phyloP scores from a whole-genome alignment of 331 rosid genomes.

The Acacia pycnantha region DNA sequence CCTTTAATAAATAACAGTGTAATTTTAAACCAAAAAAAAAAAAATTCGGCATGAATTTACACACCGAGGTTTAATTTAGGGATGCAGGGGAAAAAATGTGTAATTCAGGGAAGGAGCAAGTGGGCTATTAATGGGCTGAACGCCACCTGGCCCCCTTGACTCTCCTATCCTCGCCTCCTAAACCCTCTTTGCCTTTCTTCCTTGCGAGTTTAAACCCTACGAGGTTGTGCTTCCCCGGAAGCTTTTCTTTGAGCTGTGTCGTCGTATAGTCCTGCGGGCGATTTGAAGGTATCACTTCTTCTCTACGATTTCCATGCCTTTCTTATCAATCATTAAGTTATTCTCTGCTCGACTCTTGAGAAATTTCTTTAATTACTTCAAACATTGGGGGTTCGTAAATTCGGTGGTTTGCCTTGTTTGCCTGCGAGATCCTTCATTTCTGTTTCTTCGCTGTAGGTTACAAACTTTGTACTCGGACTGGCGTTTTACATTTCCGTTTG shows the following conservation, averaged over 20 bases:
- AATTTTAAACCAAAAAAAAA: too few relatives aligned
- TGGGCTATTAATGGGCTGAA: neutral
- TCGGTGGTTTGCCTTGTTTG: neutral
- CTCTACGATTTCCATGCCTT: neutral
- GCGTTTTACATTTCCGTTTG: neutral
- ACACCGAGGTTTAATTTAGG: too few relatives aligned
- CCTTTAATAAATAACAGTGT: too few relatives aligned
- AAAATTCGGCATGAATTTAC: too few relatives aligned
- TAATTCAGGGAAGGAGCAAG: neutral
- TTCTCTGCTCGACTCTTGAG: neutral
- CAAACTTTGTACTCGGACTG: neutral
- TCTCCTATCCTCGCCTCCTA: neutral
- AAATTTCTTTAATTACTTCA: neutral
- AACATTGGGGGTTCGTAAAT: neutral
- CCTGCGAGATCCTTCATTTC: neutral
- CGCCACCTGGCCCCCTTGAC: neutral
- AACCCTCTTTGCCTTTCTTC: neutral
- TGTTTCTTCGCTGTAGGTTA: neutral
- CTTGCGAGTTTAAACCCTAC: neutral
- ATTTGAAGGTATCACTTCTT: neutral
- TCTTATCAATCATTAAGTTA: neutral
- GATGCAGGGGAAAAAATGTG: too few relatives aligned
- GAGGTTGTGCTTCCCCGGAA: neutral
- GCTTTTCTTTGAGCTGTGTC: neutral
- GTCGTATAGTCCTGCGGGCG: neutral